Base-by-base conservation (phyloP, 441 rosid species). In the Aquilaria agallochum region DNA sequence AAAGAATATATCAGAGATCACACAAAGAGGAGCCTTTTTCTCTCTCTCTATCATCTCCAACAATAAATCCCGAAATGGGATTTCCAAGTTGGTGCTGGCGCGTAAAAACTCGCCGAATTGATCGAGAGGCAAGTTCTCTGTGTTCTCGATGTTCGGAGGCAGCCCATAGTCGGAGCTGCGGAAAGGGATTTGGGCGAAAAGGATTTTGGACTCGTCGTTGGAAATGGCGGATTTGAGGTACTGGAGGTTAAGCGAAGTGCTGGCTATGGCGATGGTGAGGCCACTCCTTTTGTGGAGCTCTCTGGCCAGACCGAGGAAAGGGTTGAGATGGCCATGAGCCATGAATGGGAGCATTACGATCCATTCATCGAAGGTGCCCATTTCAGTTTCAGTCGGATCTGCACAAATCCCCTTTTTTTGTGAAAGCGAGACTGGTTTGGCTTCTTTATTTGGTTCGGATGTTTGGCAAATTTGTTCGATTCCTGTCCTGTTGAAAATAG, bases 291-390 rank as follows among this genome's bases (percentile, higher is more conserved):
- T 56, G 20, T 60, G 64, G 76, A 81, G 67, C 33, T 55, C 56
- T 3, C 49, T 66, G 11, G 89, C 89, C 0, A 83, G 61, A 7
- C 75, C 71, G 30, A 81, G 70, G 67, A 73, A 79, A 4, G 84
- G 89, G 11, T 78, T 83, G 20, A 83, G 81, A 73, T 83, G 89
- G 59, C 84, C 89, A 9, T 81, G 84, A 30, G 81, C 84, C 89
- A 83, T 68, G 44, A 76, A 40, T 0, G 88, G 85, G 0, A 83
- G 65, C 83, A 83, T 74, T 58, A 71, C 78, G 11, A 71, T 71
- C 44, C 44, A 40, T 40, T 40, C 44, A 0, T 40, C 44, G 44
- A 9, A 40, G 44, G 9, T 40, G 0, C 44, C 44, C 44, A 40
- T 40, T 9, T 40, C 9, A 40, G 27, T 20, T 20, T 20, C 27